Evolutionary conservation across 345 rosid species (phyloP).

Genomic region (Eucalyptus marginata): DNA sequence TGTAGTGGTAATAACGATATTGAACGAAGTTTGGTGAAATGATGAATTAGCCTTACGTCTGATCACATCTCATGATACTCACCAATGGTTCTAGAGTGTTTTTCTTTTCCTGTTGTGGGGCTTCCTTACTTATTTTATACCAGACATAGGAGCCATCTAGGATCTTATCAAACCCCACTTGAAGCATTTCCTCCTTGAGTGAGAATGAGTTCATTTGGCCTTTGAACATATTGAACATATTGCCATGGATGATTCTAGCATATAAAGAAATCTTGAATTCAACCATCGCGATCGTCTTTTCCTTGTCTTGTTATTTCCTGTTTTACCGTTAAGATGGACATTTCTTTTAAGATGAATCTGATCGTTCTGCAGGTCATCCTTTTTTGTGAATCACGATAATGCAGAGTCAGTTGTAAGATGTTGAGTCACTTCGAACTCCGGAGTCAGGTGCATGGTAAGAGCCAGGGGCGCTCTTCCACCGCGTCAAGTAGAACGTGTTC

Average conservation of each 20-base stretch:
- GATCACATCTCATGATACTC: neutral
- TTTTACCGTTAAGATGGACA: neutral
- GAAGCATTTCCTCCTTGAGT: neutral
- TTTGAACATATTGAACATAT: neutral
- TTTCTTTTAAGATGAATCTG: neutral
- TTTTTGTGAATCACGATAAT: neutral
- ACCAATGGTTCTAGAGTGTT: neutral
- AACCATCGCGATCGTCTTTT: neutral
- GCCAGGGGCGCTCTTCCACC: neutral
- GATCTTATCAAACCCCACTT: neutral
- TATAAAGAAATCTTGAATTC: neutral
- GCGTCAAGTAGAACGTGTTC: neutral
- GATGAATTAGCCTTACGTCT: neutral
- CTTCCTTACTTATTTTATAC: neutral
- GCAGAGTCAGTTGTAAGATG: constrained; percentile 1
- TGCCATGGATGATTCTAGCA: neutral
- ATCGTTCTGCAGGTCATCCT: neutral
- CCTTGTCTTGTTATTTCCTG: neutral
- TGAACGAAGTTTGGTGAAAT: neutral
- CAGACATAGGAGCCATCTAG: neutral
- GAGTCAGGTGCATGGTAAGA: neutral
- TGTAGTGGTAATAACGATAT: neutral
- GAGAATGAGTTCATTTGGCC: neutral
- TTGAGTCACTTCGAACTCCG: constrained; percentile 1
- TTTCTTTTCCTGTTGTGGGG: neutral